Conservation (phyloP, 139 green algal genomes). For the Auxenochlorella pyrenoidosa region DNA sequence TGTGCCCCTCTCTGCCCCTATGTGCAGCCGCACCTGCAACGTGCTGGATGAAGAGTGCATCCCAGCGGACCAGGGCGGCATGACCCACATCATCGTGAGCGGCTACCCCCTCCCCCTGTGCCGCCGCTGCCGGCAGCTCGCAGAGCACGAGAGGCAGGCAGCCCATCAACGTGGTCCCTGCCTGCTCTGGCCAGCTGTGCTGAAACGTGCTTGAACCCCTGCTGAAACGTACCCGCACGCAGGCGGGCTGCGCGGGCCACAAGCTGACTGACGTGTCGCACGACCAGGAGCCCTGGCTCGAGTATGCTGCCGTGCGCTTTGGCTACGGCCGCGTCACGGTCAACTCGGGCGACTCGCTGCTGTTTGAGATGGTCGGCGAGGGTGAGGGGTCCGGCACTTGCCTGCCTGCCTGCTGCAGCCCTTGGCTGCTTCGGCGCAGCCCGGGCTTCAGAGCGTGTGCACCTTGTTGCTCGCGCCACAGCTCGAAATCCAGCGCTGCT, state of each 20-base stretch:
- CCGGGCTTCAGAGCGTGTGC: too few relatives aligned
- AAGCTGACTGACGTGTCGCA: slow-evolving; percentile 61
- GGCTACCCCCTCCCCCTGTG: neutral
- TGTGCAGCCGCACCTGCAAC: slow-evolving; percentile 63
- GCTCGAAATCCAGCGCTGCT: too few relatives aligned
- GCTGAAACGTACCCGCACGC: neutral
- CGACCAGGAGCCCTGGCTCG: slow-evolving; percentile 68
- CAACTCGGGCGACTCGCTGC: slow-evolving; percentile 28
- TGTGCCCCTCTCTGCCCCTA: neutral
- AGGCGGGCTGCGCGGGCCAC: slow-evolving; percentile 64
- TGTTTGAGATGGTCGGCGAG: slow-evolving; percentile 33
- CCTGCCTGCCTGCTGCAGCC: too few relatives aligned
- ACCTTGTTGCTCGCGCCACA: too few relatives aligned
- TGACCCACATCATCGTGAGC: slow-evolving; percentile 63
- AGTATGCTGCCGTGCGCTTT: slow-evolving; percentile 22
- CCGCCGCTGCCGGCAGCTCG: too few relatives aligned
- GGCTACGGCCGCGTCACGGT: slow-evolving; percentile 54
- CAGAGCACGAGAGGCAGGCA: too few relatives aligned
- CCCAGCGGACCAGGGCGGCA: slow-evolving; percentile 45
- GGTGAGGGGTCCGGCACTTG: neutral
- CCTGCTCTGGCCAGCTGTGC: too few relatives aligned
- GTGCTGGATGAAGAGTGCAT: slow-evolving; percentile 54
- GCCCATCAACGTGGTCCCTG: too few relatives aligned
- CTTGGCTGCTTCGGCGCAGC: too few relatives aligned
- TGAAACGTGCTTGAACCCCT: too few relatives aligned